Evolutionary conservation across 1,139 yeast species (phyloP).

Genomic region (Tardiomyces digboiensis): DNA sequence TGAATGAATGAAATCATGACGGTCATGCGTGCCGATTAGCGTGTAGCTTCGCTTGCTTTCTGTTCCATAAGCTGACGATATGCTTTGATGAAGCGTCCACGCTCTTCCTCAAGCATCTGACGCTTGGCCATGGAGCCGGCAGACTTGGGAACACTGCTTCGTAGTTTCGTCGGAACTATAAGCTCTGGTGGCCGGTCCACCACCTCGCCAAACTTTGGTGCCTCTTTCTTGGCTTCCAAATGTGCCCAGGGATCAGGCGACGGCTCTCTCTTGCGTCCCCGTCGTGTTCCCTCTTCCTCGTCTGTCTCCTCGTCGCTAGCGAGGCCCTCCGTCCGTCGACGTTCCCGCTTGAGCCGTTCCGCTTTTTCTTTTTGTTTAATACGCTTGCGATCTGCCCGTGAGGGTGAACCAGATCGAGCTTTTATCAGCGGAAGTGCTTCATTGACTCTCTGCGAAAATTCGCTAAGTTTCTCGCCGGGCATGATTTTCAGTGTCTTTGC

Average conservation of each 20-base stretch:
- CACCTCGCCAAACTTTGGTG: constrained; percentile 33
- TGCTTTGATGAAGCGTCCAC: constrained; percentile 26
- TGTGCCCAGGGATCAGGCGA: constrained; percentile 34
- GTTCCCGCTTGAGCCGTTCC: constrained; percentile 14
- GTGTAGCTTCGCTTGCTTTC: too few relatives aligned
- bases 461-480: constrained; percentile 28
- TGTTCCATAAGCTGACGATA: constrained; percentile 23
- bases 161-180: constrained; percentile 20
- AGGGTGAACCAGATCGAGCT: constrained; percentile 23
- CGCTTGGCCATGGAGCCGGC: constrained; percentile 33
- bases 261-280: constrained; percentile 18
- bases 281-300: constrained; percentile 17
- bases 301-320: constrained; percentile 14
- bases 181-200: constrained; percentile 33
- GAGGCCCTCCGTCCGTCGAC: constrained; percentile 1
- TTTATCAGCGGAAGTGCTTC: constrained; percentile 30
- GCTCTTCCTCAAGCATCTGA: constrained; percentile 27
- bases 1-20: too few relatives aligned
- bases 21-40: too few relatives aligned
- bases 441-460: constrained; percentile 29
- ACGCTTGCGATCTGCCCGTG: constrained; percentile 17
- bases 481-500: constrained; percentile 18
- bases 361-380: constrained; percentile 19
- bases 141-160: constrained; percentile 29
- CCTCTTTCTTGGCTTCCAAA: constrained; percentile 18